Conservation (phyloP, 169 alveolate species). For the Plasmodium gonderi region DNA sequence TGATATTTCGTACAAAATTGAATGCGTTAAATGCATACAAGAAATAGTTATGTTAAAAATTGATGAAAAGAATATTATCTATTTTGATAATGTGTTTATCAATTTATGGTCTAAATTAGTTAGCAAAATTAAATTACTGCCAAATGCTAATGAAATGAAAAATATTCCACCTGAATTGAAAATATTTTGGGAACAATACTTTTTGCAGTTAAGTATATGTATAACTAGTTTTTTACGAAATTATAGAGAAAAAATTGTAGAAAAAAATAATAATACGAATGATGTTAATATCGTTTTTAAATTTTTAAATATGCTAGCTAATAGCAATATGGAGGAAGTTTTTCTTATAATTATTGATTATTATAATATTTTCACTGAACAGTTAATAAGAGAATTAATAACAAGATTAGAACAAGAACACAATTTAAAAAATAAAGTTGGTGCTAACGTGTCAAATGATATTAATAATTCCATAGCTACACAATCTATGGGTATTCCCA, state of each 20-base stretch:
- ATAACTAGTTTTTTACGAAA: constrained; percentile 86
- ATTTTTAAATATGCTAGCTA: constrained; percentile 79
- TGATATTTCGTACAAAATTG: constrained; percentile 90
- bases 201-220: constrained; percentile 86
- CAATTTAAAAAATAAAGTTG: constrained; percentile 74
- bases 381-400: constrained; percentile 85
- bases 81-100: constrained; percentile 79
- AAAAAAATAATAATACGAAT: constrained; percentile 77
- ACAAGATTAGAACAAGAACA: constrained; percentile 81
- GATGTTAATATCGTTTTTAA: constrained; percentile 79
- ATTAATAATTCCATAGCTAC: constrained; percentile 9
- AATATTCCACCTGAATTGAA: constrained; percentile 83
- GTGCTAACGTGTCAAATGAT: constrained; percentile 31
- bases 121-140: constrained; percentile 83
- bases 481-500: background rate
- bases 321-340: constrained; percentile 94
- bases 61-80: constrained; percentile 79
- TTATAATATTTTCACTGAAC: constrained; percentile 95
- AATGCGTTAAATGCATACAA: constrained; percentile 93
- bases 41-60: constrained; percentile 91
- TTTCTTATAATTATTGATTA: constrained; percentile 97
- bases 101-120: constrained; percentile 88
- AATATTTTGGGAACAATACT: constrained; percentile 91
- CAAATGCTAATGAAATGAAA: constrained; percentile 87
- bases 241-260: constrained; percentile 80